These are phyloP conservation scores for Globisporangium emineosum DNA, from an alignment of 352 stramenopile genomes.

Conservation along the genomic window DNA sequence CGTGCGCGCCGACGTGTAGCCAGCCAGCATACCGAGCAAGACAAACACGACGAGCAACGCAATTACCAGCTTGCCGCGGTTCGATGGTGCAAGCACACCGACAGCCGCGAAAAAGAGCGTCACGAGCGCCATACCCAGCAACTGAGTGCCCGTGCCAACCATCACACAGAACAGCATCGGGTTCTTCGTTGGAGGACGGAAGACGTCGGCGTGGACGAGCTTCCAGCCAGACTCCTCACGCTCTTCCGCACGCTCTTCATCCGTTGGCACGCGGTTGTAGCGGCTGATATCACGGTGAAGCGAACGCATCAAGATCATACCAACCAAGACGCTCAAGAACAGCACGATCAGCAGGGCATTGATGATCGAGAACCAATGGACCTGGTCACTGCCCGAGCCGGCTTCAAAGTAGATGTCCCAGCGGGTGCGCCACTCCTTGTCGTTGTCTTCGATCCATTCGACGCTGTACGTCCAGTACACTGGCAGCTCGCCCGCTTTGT, in stretches of 20 bases:
- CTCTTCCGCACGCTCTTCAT: slow-evolving; percentile 97
- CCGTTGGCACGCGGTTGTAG: slow-evolving; percentile 96
- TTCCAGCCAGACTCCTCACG: slow-evolving; percentile 99
- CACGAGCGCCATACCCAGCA: slow-evolving; percentile 94
- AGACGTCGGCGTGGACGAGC: slow-evolving; percentile 99
- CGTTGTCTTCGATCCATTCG: slow-evolving; percentile 93
- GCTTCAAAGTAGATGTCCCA: slow-evolving; percentile 99
- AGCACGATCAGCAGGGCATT: slow-evolving; percentile 99
- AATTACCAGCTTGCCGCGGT: slow-evolving; percentile 97
- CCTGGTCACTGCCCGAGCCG: slow-evolving; percentile 89
- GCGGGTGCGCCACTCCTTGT: slow-evolving; percentile 96
- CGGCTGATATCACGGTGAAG: slow-evolving; percentile 97
- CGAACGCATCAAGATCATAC: slow-evolving; percentile 98
- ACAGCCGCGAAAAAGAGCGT: slow-evolving; percentile 97
- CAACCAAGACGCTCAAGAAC: slow-evolving; percentile 98
- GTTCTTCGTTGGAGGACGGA: slow-evolving; percentile 94
- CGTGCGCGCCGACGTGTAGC: slow-evolving; percentile 94
- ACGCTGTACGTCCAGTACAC: slow-evolving; percentile 98
- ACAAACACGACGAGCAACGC: slow-evolving; percentile 98
- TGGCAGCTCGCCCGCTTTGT: slow-evolving; percentile 76
- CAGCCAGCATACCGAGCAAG: slow-evolving; percentile 94
- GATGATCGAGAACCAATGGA: slow-evolving; percentile 99
- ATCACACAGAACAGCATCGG: slow-evolving; percentile 97
- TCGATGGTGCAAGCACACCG: slow-evolving; percentile 96
- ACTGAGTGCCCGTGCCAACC: slow-evolving; percentile 96